A percentile compares a stretch with the other conserved stretches of the same genome.
phyloP scores from a whole-genome alignment of 2,329 filamentous ascomycete genomes.

The Teratosphaeria nubilosa region DNA sequence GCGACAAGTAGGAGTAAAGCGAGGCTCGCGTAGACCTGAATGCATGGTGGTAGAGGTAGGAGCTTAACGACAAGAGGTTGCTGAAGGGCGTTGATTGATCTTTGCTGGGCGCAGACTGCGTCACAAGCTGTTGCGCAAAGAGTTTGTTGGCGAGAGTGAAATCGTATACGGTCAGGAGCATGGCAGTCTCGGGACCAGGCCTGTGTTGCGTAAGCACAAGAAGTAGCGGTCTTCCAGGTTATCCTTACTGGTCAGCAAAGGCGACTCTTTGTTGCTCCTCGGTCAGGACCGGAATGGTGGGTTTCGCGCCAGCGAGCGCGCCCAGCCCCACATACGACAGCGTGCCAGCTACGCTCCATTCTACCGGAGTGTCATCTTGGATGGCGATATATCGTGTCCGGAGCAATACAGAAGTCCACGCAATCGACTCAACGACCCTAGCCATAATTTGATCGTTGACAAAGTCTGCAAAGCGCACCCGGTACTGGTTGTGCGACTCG shows the following conservation, averaged over 20 bases:
- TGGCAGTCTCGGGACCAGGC: conserved; percentile 66
- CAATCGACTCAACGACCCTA: conserved; percentile 68
- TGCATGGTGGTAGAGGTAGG: conserved; percentile 88
- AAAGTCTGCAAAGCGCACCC: conserved; percentile 84
- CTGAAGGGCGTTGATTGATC: conserved; percentile 49
- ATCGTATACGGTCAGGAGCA: conserved; percentile 81
- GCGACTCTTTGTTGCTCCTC: conserved; percentile 72
- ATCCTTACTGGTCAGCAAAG: conserved; percentile 65
- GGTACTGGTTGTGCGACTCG: conserved; percentile 94
- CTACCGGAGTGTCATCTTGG: conserved; percentile 81
- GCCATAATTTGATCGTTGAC: conserved; percentile 83
- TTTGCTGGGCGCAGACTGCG: conserved; percentile 21
- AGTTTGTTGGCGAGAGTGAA: conserved; percentile 92
- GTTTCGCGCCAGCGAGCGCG: conserved; percentile 54
- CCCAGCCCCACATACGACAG: conserved; percentile 78
- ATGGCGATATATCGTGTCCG: conserved; percentile 72
- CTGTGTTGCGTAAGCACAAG: conserved; percentile 36
- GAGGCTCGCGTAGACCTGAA: conserved; percentile 70
- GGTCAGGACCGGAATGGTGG: conserved; percentile 51
- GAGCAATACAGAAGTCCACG: conserved; percentile 56
- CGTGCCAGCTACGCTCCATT: conserved; percentile 74
- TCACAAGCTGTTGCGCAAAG: conserved; percentile 78
- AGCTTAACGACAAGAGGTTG: conserved; percentile 76
- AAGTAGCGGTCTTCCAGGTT: not conserved
- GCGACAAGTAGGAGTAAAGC: conserved; percentile 72